Conservation (phyloP, 345 rosid species). For the Garcia nutans region DNA sequence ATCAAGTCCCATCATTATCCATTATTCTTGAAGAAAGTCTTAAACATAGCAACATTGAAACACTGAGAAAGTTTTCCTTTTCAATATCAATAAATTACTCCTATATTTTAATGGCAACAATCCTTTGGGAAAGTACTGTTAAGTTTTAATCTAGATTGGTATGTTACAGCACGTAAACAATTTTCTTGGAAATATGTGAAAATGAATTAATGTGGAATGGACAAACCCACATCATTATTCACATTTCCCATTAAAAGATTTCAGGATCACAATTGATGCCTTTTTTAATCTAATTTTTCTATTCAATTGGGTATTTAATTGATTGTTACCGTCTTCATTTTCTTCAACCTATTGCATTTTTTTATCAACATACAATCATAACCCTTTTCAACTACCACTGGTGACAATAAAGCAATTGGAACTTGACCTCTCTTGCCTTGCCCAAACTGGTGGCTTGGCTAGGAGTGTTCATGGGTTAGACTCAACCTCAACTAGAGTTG, state of each 20-base stretch:
- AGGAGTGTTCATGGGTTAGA: too few species aligned
- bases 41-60: neutral
- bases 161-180: slow-evolving; percentile 14
- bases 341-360: neutral
- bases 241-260: neutral
- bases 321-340: neutral
- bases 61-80: neutral
- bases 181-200: slow-evolving; percentile 20
- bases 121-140: neutral
- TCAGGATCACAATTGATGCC: slow-evolving; percentile 16
- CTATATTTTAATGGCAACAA: neutral
- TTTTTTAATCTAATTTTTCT: neutral
- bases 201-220: slow-evolving; percentile 5
- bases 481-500: too few species aligned
- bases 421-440: neutral
- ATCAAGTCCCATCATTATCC: neutral
- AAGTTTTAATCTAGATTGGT: neutral
- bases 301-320: neutral
- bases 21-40: neutral
- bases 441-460: neutral
- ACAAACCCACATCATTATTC: neutral
- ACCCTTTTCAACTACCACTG: neutral
- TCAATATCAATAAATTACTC: too few species aligned
- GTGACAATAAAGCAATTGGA: neutral
- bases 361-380: neutral